Evolutionary conservation across 2,329 filamentous ascomycete genomes (phyloP).

Genomic region (Neophaeococcomyces mojaviensis): DNA sequence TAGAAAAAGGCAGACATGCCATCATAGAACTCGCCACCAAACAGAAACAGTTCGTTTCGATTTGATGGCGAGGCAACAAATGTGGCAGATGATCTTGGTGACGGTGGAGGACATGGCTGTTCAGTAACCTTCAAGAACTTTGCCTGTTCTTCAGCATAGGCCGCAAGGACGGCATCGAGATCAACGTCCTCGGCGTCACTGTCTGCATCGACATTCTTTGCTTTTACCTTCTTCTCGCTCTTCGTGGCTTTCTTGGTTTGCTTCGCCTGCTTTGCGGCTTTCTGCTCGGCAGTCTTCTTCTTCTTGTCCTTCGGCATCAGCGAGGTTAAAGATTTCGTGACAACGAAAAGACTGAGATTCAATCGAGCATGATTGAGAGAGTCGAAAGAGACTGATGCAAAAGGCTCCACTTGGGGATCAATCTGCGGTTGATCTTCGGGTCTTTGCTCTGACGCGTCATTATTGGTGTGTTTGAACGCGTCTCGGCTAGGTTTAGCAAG

Average conservation of each 20-base stretch:
- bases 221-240: slow-evolving; percentile 73
- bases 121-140: slow-evolving; percentile 93
- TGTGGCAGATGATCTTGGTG: slow-evolving; percentile 69
- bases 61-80: slow-evolving; percentile 80
- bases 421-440: too few relatives aligned
- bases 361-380: too few relatives aligned
- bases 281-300: slow-evolving; percentile 48
- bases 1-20: slow-evolving; percentile 70
- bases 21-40: slow-evolving; percentile 94
- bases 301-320: slow-evolving; percentile 51
- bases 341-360: too few relatives aligned
- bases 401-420: too few relatives aligned
- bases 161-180: slow-evolving; percentile 83
- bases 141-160: slow-evolving; percentile 88
- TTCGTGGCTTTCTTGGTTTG: slow-evolving; percentile 73
- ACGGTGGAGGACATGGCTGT: slow-evolving; percentile 62
- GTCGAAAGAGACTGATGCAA: too few relatives aligned
- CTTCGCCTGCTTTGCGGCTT: slow-evolving; percentile 56
- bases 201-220: slow-evolving; percentile 53
- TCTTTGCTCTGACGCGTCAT: too few relatives aligned
- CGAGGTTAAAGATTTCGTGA: too few relatives aligned
- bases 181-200: slow-evolving; percentile 89
- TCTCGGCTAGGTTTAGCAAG: neutral
- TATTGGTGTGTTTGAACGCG: too few relatives aligned
- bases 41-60: slow-evolving; percentile 79